Base-by-base conservation (phyloP, 1,284 basidiomycete genomes). In the Serendipita sp. region DNA sequence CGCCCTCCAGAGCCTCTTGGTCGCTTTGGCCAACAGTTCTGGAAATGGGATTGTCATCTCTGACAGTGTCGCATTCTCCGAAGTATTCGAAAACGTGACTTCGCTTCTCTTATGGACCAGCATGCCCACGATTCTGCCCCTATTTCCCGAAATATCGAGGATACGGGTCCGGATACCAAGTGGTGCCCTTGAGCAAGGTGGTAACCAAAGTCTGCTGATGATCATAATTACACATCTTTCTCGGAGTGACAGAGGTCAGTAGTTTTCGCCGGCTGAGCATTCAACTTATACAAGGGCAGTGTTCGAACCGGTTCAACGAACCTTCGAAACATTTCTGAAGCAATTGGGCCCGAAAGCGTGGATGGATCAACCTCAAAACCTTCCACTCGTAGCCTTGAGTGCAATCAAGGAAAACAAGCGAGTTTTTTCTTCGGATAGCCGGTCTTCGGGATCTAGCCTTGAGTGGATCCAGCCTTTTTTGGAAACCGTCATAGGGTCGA, bases 341-440 rank as follows among this genome's bases (percentile, higher is more conserved):
- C 63, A 76, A 76, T 1, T 69, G 72, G 2, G 70, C 76, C 13
- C 38, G 13, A 5, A 13, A 41, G 71, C 88, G 13, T 94, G 91
- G 91, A 69, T 74, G 22, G 82, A 78, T 43, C 85, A 90, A 70
- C 75, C 76, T 1, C 72, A 78, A 17, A 83, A 87, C 67, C 88
- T 82, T 69, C 85, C 91, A 1, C 80, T 84, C 66, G 78, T 87
- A 44, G 78, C 91, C 1, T 86, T 93, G 68, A 88, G 87, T 67
- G 80, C 85, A n/a, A 80, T 93, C 69, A 89, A 87, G 71, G 84
- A 88, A 68, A 93, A 92, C 69, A 70, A 78, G 78, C 80, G 1
- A 89, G 84, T 68, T 71, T 77, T 43, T 71, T 77, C 17, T 70
- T 83, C 29, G 58, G 74, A 73, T 2, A 64, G 69, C 10, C 69